Base-by-base conservation (phyloP, 2,329 filamentous ascomycete species). In the Sporothrix globosa region DNA sequence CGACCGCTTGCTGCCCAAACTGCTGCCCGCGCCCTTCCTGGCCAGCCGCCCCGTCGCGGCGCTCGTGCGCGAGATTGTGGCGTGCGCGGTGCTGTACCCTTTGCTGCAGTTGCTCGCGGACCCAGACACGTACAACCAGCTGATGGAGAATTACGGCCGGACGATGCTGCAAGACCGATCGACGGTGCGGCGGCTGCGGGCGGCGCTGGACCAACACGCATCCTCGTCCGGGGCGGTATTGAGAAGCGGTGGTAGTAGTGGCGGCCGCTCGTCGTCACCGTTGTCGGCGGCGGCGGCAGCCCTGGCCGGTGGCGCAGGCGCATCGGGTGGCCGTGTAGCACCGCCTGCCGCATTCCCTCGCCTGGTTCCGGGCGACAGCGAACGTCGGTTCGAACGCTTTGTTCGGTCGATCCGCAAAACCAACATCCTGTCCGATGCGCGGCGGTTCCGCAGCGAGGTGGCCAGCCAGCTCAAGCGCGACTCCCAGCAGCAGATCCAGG, bases 41-140 rank as follows among this genome's bases (percentile, higher is more conserved):
- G 90, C 89, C 44, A 97, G 96, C 78, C 87, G 92, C 72, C 88
- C 92, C 54, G 94, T 97, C 9, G 88, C 87, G 44, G 91, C 90
- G 48, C 83, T 99, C 69, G 86, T 97, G 72, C 90, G 92, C 75
- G 96, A 99, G 81, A 90, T 99, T 72, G 88, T 97, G n/a, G 86
- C 93, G 27, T 97, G 96, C 79, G 92, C 93, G n/a, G 90, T 99
- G 52, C 83, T 99, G 50, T 90, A 89, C 54, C 96, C 96, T 0
- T 82, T 96, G 27, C 85, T 97, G 77, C 89, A 91, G 75, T 83
- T 93, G 73, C 83, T 99, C 21, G 88, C 92, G 5, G 95, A 99
- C 75, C 94, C 96, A 1, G 96, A 99, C 81, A 97, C 91, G 10
- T 99, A 95, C 95, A 98, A 99, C 76, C 94, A 97, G 79, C 81